A percentile compares a stretch with the other conserved stretches of the same genome.
phyloP scores from a whole-genome alignment of 139 green algal species.

The Penium margaritaceum region DNA sequence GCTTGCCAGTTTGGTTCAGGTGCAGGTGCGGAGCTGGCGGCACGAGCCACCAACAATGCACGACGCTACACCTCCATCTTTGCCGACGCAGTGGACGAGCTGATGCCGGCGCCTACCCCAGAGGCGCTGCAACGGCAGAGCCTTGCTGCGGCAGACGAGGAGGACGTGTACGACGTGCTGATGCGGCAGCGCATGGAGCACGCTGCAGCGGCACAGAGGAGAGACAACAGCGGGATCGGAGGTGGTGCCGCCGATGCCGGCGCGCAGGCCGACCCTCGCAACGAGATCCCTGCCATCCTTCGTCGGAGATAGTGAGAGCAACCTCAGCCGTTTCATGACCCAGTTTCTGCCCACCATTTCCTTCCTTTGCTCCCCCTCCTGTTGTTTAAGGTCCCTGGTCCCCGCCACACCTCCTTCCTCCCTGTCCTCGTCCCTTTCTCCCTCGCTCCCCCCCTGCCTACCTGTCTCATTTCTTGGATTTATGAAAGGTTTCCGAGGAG shows the following conservation, averaged over 20 bases:
- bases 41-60: conserved; percentile 66
- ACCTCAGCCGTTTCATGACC: not conserved
- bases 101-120: conserved; percentile 55
- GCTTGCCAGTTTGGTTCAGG: not conserved
- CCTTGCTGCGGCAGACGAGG: conserved; percentile 24
- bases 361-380: too few species aligned
- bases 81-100: conserved; percentile 67
- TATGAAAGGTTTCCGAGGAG: too few species aligned
- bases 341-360: not conserved
- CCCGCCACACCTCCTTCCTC: too few species aligned
- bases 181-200: conserved; percentile 31
- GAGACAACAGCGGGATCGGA: conserved; percentile 12
- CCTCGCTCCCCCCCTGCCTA: too few species aligned
- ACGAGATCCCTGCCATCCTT: conserved; percentile 65
- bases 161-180: conserved; percentile 78
- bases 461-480: too few species aligned
- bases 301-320: conserved; percentile 61
- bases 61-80: conserved; percentile 71
- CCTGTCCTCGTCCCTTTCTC: too few species aligned
- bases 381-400: too few species aligned
- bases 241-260: conserved; percentile 23
- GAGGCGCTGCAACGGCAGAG: not conserved
- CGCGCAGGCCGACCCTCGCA: conserved; percentile 14
- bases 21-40: conserved; percentile 50
- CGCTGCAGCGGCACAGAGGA: not conserved